Conservation (phyloP, 768 basidiomycete genomes). For the Mycena pura region DNA sequence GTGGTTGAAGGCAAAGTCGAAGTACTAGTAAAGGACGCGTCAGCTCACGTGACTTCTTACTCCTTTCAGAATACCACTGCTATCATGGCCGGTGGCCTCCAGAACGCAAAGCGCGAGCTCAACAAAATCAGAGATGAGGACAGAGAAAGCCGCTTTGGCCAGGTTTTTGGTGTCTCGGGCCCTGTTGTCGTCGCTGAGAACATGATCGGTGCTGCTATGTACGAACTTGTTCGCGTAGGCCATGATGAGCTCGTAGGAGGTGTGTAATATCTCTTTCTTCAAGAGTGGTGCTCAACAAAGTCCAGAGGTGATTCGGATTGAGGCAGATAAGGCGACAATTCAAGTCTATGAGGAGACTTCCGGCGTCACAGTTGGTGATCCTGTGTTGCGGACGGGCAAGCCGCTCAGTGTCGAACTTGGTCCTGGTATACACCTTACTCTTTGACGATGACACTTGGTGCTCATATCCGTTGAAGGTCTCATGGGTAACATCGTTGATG, state of each 20-base stretch:
- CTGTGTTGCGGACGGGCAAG: conserved; percentile 96
- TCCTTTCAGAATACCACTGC: conserved; percentile 26
- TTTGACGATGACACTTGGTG: neutral
- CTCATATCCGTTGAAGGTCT: conserved; percentile 61
- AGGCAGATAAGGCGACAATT: conserved; percentile 96
- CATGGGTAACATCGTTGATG: conserved; percentile 99
- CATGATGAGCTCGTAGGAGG: conserved; percentile 99
- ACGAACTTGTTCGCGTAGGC: conserved; percentile 96
- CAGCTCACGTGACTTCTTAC: conserved; percentile 12
- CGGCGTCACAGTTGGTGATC: conserved; percentile 98
- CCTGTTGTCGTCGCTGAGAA: conserved; percentile 98
- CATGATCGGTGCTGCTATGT: conserved; percentile 96
- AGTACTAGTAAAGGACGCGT: conserved; percentile 27
- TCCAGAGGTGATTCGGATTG: conserved; percentile 98
- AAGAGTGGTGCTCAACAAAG: conserved; percentile 6
- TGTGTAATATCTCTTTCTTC: conserved; percentile 41
- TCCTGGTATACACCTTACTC: conserved; percentile 67
- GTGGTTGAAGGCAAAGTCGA: conserved; percentile 37
- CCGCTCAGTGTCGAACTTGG: conserved; percentile 97
- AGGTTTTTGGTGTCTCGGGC: conserved; percentile 95
- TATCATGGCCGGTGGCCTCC: conserved; percentile 89
- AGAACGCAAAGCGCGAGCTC: conserved; percentile 88
- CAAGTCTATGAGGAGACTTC: conserved; percentile 99
- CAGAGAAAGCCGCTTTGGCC: conserved; percentile 83
- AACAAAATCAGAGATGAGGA: conserved; percentile 92